A percentile compares a stretch with the other conserved stretches of the same genome.
These are phyloP conservation scores for Coffea eugenioides DNA, from an alignment of 257 asterid genomes.

Conservation along the genomic window DNA sequence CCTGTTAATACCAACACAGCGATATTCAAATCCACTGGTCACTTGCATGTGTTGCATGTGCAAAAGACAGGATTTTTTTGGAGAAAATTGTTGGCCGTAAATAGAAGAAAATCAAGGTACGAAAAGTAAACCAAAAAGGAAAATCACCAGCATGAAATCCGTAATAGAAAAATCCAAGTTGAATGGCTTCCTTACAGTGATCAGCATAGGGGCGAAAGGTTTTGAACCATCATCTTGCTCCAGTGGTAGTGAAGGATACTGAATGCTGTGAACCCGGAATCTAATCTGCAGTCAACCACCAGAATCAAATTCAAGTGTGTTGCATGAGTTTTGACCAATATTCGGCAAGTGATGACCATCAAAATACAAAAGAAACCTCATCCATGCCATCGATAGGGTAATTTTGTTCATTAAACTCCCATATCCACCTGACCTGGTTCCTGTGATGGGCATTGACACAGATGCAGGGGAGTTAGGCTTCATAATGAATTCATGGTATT, in stretches of 20 bases:
- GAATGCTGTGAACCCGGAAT: conserved; percentile 43
- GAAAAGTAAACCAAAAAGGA: not conserved
- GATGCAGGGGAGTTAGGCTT: not conserved
- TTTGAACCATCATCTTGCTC: conserved; percentile 44
- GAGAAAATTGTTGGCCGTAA: not conserved
- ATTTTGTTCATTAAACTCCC: conserved; percentile 53
- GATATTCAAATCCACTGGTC: not conserved
- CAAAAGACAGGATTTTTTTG: not conserved
- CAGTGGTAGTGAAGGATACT: conserved; percentile 66
- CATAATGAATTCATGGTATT: not conserved
- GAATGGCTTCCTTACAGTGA: conserved; percentile 28
- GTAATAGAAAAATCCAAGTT: not conserved
- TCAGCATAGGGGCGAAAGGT: conserved; percentile 49
- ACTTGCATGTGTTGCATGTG: not conserved
- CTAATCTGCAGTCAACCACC: conserved; percentile 43
- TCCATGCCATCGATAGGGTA: conserved; percentile 61
- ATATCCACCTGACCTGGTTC: conserved; percentile 56
- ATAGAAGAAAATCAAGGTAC: not conserved
- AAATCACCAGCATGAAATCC: not conserved
- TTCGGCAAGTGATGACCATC: not conserved
- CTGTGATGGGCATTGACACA: conserved; percentile 24
- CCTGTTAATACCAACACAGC: conserved; percentile 39
- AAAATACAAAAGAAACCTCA: conserved; percentile 51
- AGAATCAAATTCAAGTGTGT: not conserved
- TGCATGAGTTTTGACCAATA: conserved; percentile 12